Percentiles rank a stretch among this genome's conserved stretches.
Evolutionary conservation across 2,329 filamentous ascomycete genomes (phyloP).

Genomic region (Fusarium nematophilum): DNA sequence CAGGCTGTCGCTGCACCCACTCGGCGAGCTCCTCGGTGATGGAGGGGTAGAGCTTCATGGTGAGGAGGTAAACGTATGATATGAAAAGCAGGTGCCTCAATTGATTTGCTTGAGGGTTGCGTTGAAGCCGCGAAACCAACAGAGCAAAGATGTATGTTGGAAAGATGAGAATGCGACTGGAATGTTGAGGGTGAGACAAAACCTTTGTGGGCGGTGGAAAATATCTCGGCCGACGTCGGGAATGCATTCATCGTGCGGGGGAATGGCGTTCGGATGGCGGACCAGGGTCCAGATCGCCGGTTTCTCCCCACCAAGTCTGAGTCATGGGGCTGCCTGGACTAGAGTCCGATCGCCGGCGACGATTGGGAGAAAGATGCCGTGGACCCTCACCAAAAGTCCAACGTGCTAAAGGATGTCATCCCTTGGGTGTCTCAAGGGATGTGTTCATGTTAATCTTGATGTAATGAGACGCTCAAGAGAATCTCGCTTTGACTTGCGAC

Average conservation of each 20-base stretch:
- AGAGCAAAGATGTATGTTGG: slow-evolving; percentile 19
- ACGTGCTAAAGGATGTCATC: slow-evolving; percentile 26
- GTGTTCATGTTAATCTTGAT: slow-evolving; percentile 16
- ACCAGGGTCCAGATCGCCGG: slow-evolving; percentile 24
- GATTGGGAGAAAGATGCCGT: slow-evolving; percentile 27
- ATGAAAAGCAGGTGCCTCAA: slow-evolving; percentile 33
- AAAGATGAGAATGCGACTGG: slow-evolving; percentile 6
- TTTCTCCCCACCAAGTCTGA: slow-evolving; percentile 30
- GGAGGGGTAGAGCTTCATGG: slow-evolving; percentile 70
- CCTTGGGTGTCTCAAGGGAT: slow-evolving; percentile 17
- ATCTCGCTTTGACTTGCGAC: slow-evolving; percentile 21
- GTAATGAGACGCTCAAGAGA: slow-evolving; percentile 2
- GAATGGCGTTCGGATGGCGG: slow-evolving; percentile 22
- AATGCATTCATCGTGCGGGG: slow-evolving; percentile 33
- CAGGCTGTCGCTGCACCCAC: slow-evolving; percentile 74
- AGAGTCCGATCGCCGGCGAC: slow-evolving; percentile 34
- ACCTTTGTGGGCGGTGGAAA: slow-evolving; percentile 17
- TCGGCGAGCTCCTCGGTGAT: slow-evolving; percentile 66
- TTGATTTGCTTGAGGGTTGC: slow-evolving; percentile 22
- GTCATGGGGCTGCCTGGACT: slow-evolving; percentile 27
- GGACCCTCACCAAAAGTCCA: slow-evolving; percentile 35
- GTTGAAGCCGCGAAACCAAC: slow-evolving; percentile 25
- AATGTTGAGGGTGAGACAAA: slow-evolving; percentile 25
- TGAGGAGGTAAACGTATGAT: slow-evolving; percentile 34
- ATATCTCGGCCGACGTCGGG: slow-evolving; percentile 18